Percentiles rank a stretch among this genome's conserved stretches.
These are phyloP conservation scores for Bruguiera hainesii DNA, from an alignment of 441 rosid species.

Conservation along the genomic window DNA sequence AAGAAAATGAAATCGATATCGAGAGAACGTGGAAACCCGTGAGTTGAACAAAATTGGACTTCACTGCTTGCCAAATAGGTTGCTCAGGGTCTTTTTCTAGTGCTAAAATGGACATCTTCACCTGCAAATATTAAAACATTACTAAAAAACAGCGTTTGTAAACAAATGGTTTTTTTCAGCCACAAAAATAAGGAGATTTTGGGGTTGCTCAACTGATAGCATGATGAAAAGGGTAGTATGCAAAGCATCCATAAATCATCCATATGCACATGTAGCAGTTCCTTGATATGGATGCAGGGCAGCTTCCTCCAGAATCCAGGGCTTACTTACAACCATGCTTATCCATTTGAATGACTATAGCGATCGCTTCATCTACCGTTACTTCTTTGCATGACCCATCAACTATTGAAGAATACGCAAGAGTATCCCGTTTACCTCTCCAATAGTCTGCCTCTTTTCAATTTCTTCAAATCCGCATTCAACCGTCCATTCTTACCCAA, in stretches of 20 bases:
- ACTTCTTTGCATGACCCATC: conserved; percentile 68
- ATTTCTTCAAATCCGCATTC: conserved; percentile 60
- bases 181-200: not conserved
- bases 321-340: not conserved
- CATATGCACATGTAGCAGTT: not conserved
- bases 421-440: conserved; percentile 46
- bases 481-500: conserved; percentile 75
- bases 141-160: not conserved
- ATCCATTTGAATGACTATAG: conserved; percentile 28
- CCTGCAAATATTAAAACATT: conserved; percentile 3
- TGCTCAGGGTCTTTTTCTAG: too few relatives aligned
- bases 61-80: not conserved
- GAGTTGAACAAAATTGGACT: not conserved
- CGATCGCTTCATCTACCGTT: conserved; percentile 61
- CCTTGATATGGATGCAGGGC: not conserved
- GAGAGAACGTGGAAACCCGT: not conserved
- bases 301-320: conserved; percentile 4
- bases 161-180: not conserved
- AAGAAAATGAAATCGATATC: not conserved
- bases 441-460: conserved; percentile 52
- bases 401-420: conserved; percentile 67
- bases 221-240: not conserved
- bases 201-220: not conserved
- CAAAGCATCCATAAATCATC: not conserved
- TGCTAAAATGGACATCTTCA: too few relatives aligned